phyloP scores from a whole-genome alignment of 2,329 filamentous ascomycete genomes.

The Aschersonia sp. region DNA sequence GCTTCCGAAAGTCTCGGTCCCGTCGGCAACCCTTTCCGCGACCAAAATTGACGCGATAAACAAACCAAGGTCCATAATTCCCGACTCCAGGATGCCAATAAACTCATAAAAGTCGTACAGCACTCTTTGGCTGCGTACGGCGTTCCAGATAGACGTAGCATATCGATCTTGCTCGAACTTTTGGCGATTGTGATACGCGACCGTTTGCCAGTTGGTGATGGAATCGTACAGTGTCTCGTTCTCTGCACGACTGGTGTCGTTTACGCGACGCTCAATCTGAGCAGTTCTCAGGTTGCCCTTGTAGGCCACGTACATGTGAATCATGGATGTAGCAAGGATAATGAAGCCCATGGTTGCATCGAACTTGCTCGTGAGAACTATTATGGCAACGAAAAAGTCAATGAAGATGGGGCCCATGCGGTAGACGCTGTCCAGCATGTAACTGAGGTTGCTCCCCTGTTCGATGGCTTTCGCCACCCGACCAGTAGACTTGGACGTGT shows the following conservation, averaged over 20 bases:
- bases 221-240: constrained; percentile 9
- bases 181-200: constrained; percentile 21
- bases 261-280: constrained; percentile 4
- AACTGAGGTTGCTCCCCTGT: constrained; percentile 42
- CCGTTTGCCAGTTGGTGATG: constrained; percentile 33
- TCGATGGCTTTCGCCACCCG: constrained; percentile 47
- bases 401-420: constrained; percentile 6
- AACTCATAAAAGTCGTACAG: constrained; percentile 5
- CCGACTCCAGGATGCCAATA: constrained; percentile 3
- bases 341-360: constrained; percentile 9
- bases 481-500: constrained; percentile 46
- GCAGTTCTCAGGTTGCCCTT: constrained; percentile 6
- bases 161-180: constrained; percentile 11
- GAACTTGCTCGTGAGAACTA: constrained; percentile 45
- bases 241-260: constrained; percentile 6
- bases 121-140: constrained; percentile 2
- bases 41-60: constrained; percentile 3
- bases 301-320: constrained; percentile 6
- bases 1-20: constrained; percentile 19
- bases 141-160: constrained; percentile 4
- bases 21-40: constrained; percentile 3
- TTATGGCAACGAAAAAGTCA: constrained; percentile 31
- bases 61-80: constrained; percentile 8
- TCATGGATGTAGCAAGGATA: constrained; percentile 7
- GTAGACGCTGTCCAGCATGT: constrained; percentile 37